Conservation (phyloP, 192 early-diverging fungal genomes). For the Backusella australiensis region DNA sequence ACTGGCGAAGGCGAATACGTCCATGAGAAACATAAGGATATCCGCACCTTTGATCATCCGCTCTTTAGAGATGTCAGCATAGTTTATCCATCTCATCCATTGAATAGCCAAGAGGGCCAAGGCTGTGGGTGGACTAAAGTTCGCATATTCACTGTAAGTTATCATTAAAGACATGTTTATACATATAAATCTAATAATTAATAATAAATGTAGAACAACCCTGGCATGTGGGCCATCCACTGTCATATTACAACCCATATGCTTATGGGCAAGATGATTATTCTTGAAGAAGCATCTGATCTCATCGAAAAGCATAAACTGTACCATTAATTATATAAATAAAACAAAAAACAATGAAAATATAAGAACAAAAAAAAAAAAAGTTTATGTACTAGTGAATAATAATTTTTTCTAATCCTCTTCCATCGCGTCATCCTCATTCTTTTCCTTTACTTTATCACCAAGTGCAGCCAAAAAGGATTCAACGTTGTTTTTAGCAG, state of each 20-base stretch:
- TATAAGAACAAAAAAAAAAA: not conserved
- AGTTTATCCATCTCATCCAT: slow-evolving; percentile 16
- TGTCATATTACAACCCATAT: slow-evolving; percentile 48
- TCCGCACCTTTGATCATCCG: slow-evolving; percentile 13
- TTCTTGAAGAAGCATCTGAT: slow-evolving; percentile 26
- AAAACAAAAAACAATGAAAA: not conserved
- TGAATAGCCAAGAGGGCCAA: not conserved
- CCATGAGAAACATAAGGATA: slow-evolving; percentile 5
- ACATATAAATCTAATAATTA: not conserved
- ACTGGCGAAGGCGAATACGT: slow-evolving; percentile 22
- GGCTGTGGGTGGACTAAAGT: slow-evolving; percentile 32
- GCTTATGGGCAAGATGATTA: slow-evolving; percentile 26
- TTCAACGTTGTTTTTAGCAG: slow-evolving; percentile 5
- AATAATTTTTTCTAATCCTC: not conserved
- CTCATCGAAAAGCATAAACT: slow-evolving; percentile 2
- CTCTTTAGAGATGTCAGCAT: slow-evolving; percentile 14
- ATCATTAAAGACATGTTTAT: not conserved
- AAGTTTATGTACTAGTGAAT: not conserved
- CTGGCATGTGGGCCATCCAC: slow-evolving; percentile 33
- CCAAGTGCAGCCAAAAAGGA: not conserved
- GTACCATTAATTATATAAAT: not conserved
- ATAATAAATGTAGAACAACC: slow-evolving; percentile 39
- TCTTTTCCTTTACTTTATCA: slow-evolving; percentile 11
- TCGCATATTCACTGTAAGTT: slow-evolving; percentile 22
- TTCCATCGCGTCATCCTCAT: slow-evolving; percentile 8